These are phyloP conservation scores for Kuraishia hungarica DNA, from an alignment of 805 yeast genomes.

Conservation along the genomic window DNA sequence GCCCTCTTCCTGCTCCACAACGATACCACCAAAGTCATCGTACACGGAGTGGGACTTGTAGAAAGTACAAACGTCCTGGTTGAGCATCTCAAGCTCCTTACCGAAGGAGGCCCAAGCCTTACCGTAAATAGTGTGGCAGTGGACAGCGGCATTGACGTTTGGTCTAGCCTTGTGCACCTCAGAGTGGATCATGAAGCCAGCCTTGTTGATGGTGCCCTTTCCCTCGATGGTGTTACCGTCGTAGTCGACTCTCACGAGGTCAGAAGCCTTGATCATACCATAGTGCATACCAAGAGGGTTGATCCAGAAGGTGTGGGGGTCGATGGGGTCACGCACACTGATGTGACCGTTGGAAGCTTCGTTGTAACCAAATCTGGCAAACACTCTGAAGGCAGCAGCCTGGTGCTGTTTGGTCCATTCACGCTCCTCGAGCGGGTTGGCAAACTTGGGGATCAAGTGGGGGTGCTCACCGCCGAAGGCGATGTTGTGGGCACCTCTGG, in stretches of 20 bases:
- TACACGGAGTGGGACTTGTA: constrained; percentile 62
- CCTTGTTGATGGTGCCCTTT: constrained; percentile 44
- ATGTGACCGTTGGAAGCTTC: constrained; percentile 86
- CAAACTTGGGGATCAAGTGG: constrained; percentile 40
- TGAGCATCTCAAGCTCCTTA: constrained; percentile 67
- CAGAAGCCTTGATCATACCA: constrained; percentile 46
- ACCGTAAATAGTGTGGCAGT: constrained; percentile 58
- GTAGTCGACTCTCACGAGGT: constrained; percentile 56
- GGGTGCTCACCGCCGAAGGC: constrained; percentile 46
- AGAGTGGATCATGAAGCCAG: constrained; percentile 66
- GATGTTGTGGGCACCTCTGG: constrained; percentile 53
- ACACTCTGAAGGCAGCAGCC: constrained; percentile 80
- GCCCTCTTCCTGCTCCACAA: constrained; percentile 59
- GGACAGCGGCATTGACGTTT: constrained; percentile 65
- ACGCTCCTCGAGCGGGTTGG: constrained; percentile 38
- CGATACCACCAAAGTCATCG: constrained; percentile 70
- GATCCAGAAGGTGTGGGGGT: constrained; percentile 79
- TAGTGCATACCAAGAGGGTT: constrained; percentile 82
- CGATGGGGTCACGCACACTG: constrained; percentile 75
- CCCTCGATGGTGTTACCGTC: constrained; percentile 60
- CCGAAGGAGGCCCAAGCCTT: constrained; percentile 61
- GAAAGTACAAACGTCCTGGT: constrained; percentile 68
- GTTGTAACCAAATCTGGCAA: constrained; percentile 65
- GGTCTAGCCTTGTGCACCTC: constrained; percentile 61
- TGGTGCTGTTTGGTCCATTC: constrained; percentile 57